phyloP scores from a whole-genome alignment of 2,329 filamentous ascomycete genomes.

The Incumbomyces delicatus region DNA sequence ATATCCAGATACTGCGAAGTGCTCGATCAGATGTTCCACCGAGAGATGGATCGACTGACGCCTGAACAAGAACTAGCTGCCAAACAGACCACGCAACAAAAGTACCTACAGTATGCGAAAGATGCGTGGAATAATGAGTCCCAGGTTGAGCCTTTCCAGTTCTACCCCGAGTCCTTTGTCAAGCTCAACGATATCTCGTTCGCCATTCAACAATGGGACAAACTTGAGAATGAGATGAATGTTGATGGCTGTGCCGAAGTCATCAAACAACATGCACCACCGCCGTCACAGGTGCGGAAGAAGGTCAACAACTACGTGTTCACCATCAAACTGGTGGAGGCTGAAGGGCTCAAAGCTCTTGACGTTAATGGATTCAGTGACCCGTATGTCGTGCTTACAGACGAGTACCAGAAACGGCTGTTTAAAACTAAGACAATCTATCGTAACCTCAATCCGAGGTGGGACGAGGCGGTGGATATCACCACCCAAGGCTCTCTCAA shows the following conservation, averaged over 20 bases:
- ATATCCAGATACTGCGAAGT: constrained; percentile 86
- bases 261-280: constrained; percentile 63
- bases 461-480: constrained; percentile 96
- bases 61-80: constrained; percentile 75
- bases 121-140: constrained; percentile 88
- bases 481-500: constrained; percentile 86
- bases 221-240: constrained; percentile 78
- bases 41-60: constrained; percentile 86
- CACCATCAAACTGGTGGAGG: constrained; percentile 97
- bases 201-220: constrained; percentile 83
- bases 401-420: constrained; percentile 94
- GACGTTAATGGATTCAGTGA: constrained; percentile 91
- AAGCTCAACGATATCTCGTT: constrained; percentile 98
- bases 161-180: constrained; percentile 73
- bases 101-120: constrained; percentile 84
- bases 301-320: constrained; percentile 87
- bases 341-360: constrained; percentile 95
- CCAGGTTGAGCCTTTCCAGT: constrained; percentile 92
- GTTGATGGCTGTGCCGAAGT: constrained; percentile 82
- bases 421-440: constrained; percentile 91
- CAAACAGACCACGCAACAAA: constrained; percentile 76
- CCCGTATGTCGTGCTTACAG: constrained; percentile 91
- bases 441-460: constrained; percentile 81
- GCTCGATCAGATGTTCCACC: constrained; percentile 72
- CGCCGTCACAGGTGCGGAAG: constrained; percentile 55